Evolutionary conservation across 805 yeast genomes (phyloP), one percentile per base, ranked within the genome.

Genomic region (Lipomyces sp.): DNA sequence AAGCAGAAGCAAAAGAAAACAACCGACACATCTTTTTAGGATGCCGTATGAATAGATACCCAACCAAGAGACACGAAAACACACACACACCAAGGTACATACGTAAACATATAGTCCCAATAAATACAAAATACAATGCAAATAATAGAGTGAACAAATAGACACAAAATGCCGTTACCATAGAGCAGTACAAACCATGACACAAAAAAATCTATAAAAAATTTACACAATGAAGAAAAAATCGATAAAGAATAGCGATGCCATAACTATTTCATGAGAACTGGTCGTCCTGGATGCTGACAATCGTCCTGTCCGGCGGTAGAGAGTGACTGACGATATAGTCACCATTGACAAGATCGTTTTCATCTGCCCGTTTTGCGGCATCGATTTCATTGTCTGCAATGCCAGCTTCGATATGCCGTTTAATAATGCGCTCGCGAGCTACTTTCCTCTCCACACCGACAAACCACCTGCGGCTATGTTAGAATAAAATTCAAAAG

Each of bases 321-420:
- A 53, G 45, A 2, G 69, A 63, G 44, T 68, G 51, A 29, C 45
- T 55, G 16, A 51, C 19, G n/a, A 72, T 59, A 63, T 59, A 60
- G 49, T 54, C 61, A 0, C 90, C 95, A 65, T 90, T 90, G 8
- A 75, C 68, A 29, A 77, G 62, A 65, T 89, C 96, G 58, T 69
- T 67, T 61, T 67, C 65, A 66, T 77, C 68, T 59, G 75, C 61
- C 57, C 72, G 43, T 49, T 57, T 61, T 65, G 67, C 29, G 63
- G 73, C 76, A 3, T 54, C 65, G 21, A 60, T 68, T 8, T 67
- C 45, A 8, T 63, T 59, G 1, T 52, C 42, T 2, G 65, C 70
- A 13, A 72, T 63, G 5, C 76, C 76, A 14, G 73, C 65, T 14
- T 28, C 48, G 11, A 72, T 53, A 66, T 89, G 96, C 6, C 61